Percentiles rank a stretch among this genome's conserved stretches.
These are phyloP conservation scores for Hibiscus syriacus DNA, from an alignment of 345 rosid genomes.

Conservation along the genomic window DNA sequence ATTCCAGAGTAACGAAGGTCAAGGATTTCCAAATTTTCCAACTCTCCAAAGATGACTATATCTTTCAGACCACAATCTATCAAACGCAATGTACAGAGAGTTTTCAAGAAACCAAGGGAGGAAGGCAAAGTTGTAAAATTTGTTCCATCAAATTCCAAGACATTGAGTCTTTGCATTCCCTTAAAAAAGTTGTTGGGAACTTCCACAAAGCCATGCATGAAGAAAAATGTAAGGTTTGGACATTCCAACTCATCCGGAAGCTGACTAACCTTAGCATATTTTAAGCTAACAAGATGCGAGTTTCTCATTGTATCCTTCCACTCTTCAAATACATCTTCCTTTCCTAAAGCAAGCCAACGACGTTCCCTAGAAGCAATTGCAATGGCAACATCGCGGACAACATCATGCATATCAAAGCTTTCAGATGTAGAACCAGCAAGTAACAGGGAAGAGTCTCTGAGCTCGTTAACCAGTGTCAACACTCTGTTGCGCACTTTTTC, in stretches of 20 bases:
- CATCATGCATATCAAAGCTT: background rate
- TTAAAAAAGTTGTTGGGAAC: background rate
- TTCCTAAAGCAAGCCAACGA: background rate
- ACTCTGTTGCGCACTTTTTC: conserved; percentile 6
- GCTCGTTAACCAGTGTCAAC: background rate
- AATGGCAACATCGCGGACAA: too few relatives aligned
- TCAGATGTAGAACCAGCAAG: background rate
- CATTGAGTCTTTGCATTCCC: background rate
- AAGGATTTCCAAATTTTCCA: background rate
- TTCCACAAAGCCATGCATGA: background rate
- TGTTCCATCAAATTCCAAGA: background rate
- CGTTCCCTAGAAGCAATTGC: background rate
- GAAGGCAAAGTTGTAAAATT: background rate
- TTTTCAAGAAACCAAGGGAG: background rate
- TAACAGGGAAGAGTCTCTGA: background rate
- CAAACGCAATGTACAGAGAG: background rate
- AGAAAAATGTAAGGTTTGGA: background rate
- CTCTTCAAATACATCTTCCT: too few relatives aligned
- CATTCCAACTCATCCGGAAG: too few relatives aligned
- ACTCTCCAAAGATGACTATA: background rate
- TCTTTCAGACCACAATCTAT: background rate
- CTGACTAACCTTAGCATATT: too few relatives aligned
- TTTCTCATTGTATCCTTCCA: too few relatives aligned
- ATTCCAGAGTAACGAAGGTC: background rate
- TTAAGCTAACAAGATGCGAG: too few relatives aligned